Percentiles rank a stretch among this genome's conserved stretches.
Evolutionary conservation across 2,329 filamentous ascomycete species (phyloP).

Genomic region (Calonectria hongkongensis): DNA sequence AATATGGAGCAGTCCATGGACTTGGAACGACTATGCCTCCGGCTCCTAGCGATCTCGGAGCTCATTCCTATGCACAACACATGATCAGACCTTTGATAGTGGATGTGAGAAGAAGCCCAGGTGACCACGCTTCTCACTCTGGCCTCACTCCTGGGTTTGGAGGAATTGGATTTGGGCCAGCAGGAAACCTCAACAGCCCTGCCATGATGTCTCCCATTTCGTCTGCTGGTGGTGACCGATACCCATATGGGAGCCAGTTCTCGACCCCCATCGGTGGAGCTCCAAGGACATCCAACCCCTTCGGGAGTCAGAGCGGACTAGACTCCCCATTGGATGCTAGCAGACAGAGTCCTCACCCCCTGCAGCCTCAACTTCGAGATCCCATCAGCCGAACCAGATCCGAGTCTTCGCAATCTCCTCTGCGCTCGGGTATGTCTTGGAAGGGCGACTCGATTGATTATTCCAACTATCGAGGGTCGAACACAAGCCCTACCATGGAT

Average conservation of each 20-base stretch:
- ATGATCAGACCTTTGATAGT: constrained; percentile 82
- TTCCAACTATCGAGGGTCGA: constrained; percentile 68
- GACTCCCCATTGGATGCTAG: constrained; percentile 68
- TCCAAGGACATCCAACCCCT: constrained; percentile 71
- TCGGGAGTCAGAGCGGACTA: constrained; percentile 69
- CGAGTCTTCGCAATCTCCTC: constrained; percentile 75
- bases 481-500: constrained; percentile 67
- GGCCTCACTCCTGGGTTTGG: constrained; percentile 81
- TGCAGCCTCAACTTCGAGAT: constrained; percentile 76
- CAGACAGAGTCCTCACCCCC: constrained; percentile 67
- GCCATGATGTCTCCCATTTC: constrained; percentile 77
- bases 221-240: constrained; percentile 72
- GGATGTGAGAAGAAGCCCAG: constrained; percentile 79
- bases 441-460: constrained; percentile 77
- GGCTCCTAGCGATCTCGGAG: constrained; percentile 67
- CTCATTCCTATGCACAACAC: constrained; percentile 73
- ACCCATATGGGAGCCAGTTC: constrained; percentile 70
- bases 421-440: constrained; percentile 78
- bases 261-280: constrained; percentile 67
- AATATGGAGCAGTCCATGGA: constrained; percentile 77
- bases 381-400: constrained; percentile 74
- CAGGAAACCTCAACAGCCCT: constrained; percentile 68
- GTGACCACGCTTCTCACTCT: constrained; percentile 80
- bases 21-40: constrained; percentile 69
- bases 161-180: constrained; percentile 77